Evolutionary conservation across 352 stramenopile species (phyloP).

Genomic region (Thraustotheca clavata): DNA sequence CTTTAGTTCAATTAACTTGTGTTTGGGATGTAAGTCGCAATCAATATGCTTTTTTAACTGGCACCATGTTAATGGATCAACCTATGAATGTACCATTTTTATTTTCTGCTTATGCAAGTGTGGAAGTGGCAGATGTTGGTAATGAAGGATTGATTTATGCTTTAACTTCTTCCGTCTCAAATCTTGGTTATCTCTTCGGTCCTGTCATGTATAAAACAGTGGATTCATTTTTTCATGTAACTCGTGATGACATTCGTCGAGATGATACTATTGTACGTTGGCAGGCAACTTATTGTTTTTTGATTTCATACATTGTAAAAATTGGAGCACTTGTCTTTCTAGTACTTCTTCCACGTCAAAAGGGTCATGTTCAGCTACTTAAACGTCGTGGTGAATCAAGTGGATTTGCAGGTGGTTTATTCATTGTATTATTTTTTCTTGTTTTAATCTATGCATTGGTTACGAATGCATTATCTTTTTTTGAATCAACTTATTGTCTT

Average conservation of each 20-base stretch:
- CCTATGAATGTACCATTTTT: conserved; percentile 33
- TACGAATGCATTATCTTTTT: conserved; percentile 46
- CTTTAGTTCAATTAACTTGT: neutral
- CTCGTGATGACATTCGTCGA: neutral
- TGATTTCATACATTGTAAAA: conserved; percentile 24
- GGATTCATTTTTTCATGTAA: conserved; percentile 1
- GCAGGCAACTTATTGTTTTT: conserved; percentile 1
- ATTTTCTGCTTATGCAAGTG: neutral
- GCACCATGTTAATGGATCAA: conserved; percentile 31
- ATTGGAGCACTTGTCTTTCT: conserved; percentile 39
- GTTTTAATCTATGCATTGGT: conserved; percentile 27
- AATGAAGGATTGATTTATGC: conserved; percentile 9
- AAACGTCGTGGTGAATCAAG: conserved; percentile 36
- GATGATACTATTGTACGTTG: neutral
- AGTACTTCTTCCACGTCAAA: conserved; percentile 40
- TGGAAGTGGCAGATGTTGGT: conserved; percentile 12
- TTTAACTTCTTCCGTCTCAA: neutral
- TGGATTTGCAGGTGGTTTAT: conserved; percentile 22
- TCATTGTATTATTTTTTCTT: conserved; percentile 29
- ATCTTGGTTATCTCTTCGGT: conserved; percentile 5
- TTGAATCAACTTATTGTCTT: conserved; percentile 29
- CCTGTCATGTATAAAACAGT: conserved; percentile 5
- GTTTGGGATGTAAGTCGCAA: conserved; percentile 2
- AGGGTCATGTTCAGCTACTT: conserved; percentile 37
- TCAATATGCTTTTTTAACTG: neutral